These are phyloP conservation scores for Magnolia changhungtana DNA, from an alignment of 164 flowering plant genomes.

Conservation along the genomic window DNA sequence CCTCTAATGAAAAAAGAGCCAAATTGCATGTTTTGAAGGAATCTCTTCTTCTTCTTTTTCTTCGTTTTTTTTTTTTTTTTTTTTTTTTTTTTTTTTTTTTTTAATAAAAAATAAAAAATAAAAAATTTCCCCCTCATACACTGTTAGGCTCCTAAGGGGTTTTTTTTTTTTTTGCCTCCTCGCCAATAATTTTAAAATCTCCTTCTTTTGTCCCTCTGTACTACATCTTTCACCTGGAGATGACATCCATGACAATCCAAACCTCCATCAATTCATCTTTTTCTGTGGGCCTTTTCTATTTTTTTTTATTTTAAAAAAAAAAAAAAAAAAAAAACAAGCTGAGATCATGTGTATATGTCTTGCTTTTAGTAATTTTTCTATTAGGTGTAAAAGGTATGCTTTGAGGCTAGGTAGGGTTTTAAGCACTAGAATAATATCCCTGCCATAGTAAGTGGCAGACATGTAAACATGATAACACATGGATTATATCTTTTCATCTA, in stretches of 20 bases:
- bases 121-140: too few species aligned
- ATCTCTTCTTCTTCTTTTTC: conserved; percentile 20
- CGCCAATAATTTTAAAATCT: conserved; percentile 11
- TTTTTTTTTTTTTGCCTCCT: conserved; percentile 12
- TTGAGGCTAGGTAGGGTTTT: conserved; percentile 7
- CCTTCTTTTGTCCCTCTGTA: background rate
- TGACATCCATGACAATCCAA: conserved; percentile 11
- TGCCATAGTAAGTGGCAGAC: conserved; percentile 12
- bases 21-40: conserved; percentile 13
- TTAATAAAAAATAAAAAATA: too few species aligned
- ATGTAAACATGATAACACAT: conserved; percentile 10
- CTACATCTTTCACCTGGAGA: conserved; percentile 2
- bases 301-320: too few species aligned
- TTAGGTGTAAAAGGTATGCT: background rate
- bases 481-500: conserved; percentile 6
- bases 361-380: background rate
- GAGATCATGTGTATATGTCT: background rate
- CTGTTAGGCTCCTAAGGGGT: conserved; percentile 3
- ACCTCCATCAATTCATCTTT: conserved; percentile 5
- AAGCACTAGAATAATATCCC: conserved; percentile 1
- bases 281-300: background rate
- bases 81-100: background rate
- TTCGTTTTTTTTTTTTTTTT: background rate
- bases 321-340: background rate
- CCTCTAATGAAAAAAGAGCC: conserved; percentile 1